These are phyloP conservation scores for Fusarium subtropicale DNA, from an alignment of 2,329 filamentous ascomycete species.

Conservation along the genomic window DNA sequence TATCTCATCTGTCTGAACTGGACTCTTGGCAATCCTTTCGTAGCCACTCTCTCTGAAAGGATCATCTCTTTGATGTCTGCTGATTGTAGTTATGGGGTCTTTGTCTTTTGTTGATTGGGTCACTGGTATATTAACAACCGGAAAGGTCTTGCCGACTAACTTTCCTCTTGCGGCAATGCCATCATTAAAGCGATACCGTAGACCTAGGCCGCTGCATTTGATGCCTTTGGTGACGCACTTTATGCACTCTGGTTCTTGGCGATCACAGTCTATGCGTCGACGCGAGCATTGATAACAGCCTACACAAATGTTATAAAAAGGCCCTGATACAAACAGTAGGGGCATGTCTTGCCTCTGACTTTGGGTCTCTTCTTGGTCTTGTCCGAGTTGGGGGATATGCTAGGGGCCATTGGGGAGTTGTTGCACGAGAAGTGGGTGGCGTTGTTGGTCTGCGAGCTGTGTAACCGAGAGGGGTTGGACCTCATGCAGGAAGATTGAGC, in stretches of 20 bases:
- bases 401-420: neutral
- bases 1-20: accelerated
- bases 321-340: neutral
- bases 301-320: neutral
- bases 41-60: slow-evolving; percentile 17
- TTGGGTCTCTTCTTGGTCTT: slow-evolving; percentile 33
- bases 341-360: slow-evolving; percentile 19
- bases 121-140: slow-evolving; percentile 1
- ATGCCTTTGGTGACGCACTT: slow-evolving; percentile 39
- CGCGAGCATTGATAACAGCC: slow-evolving; percentile 44
- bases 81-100: accelerated
- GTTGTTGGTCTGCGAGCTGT: neutral
- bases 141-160: slow-evolving; percentile 37
- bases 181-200: slow-evolving; percentile 43
- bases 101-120: neutral
- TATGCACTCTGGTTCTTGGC: slow-evolving; percentile 37
- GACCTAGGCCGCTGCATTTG: slow-evolving; percentile 36
- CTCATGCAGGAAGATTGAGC: neutral
- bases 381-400: slow-evolving; percentile 1
- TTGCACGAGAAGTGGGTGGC: neutral
- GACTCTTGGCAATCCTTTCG: neutral
- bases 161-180: slow-evolving; percentile 40
- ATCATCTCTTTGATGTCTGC: neutral
- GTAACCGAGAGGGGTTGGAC: neutral
- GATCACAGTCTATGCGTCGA: slow-evolving; percentile 43